Conservation (phyloP, 1,284 basidiomycete species). For the Leccinum subrobustum region DNA sequence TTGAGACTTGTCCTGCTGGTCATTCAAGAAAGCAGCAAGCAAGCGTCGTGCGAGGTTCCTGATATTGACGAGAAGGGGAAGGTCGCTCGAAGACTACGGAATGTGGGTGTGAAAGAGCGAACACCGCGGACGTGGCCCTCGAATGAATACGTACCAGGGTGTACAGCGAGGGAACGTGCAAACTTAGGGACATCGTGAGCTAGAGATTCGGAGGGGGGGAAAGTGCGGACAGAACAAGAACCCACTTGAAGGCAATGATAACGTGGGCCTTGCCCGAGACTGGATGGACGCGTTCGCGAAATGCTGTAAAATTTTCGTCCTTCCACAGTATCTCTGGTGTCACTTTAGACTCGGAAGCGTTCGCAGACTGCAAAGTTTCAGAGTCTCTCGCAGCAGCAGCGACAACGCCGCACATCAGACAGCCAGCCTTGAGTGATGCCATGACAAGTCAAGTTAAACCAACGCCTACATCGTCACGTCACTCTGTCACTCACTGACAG, state of each 20-base stretch:
- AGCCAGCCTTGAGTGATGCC: slow-evolving; percentile 52
- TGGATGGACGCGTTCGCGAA: not conserved
- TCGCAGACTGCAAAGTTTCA: slow-evolving; percentile 37
- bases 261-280: slow-evolving; percentile 64
- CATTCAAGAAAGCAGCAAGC: not conserved
- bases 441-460: not conserved
- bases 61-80: slow-evolving; percentile 1
- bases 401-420: slow-evolving; percentile 70
- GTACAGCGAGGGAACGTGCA: slow-evolving; percentile 6
- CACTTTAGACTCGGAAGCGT: slow-evolving; percentile 35
- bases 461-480: not conserved
- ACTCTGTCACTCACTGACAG: slow-evolving; percentile 20
- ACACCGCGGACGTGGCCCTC: not conserved
- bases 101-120: slow-evolving; percentile 4
- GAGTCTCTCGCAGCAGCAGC: slow-evolving; percentile 39
- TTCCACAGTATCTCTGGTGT: slow-evolving; percentile 65
- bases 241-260: slow-evolving; percentile 73
- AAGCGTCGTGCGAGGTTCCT: slow-evolving; percentile 1
- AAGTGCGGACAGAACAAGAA: slow-evolving; percentile 15
- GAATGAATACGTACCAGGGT: slow-evolving; percentile 4
- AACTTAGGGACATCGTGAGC: not conserved
- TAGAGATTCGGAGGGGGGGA: not conserved
- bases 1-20: not conserved
- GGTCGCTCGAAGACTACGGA: slow-evolving; percentile 65
- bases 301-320: slow-evolving; percentile 47